Evolutionary conservation across 169 alveolate species (phyloP).

Genomic region (Plasmodium vinckei): DNA sequence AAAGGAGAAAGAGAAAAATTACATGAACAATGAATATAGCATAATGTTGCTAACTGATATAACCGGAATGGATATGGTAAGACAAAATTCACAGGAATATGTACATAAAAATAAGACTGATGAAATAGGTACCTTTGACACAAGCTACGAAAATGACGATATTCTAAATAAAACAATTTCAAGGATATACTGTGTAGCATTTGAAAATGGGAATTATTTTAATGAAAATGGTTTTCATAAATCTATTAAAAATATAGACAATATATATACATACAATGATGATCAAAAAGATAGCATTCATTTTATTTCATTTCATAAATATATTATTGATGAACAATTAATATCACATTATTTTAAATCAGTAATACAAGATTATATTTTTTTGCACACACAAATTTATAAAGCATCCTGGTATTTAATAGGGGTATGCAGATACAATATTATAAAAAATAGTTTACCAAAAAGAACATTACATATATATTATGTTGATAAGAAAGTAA

Average conservation of each 20-base stretch:
- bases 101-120: background rate
- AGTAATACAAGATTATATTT: conserved; percentile 33
- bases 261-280: conserved; percentile 31
- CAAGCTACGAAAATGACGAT: conserved; percentile 11
- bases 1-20: conserved; percentile 16
- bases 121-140: conserved; percentile 10
- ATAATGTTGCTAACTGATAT: conserved; percentile 39
- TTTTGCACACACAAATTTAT: conserved; percentile 53
- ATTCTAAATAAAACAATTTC: conserved; percentile 28
- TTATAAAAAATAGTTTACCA: conserved; percentile 25
- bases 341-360: conserved; percentile 28
- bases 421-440: conserved; percentile 58
- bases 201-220: conserved; percentile 41
- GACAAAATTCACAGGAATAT: background rate
- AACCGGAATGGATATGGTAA: conserved; percentile 10
- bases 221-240: conserved; percentile 8
- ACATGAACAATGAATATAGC: conserved; percentile 46
- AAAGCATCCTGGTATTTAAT: conserved; percentile 63
- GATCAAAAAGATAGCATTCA: conserved; percentile 9
- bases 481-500: conserved; percentile 36
- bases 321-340: conserved; percentile 45
- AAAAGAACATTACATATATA: conserved; percentile 36
- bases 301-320: conserved; percentile 51
- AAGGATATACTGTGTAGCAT: conserved; percentile 43
- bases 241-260: conserved; percentile 20